Percentiles rank a stretch among this genome's conserved stretches.
Evolutionary conservation across 768 basidiomycete genomes (phyloP).

Genomic region (Ephemerocybe angulata): DNA sequence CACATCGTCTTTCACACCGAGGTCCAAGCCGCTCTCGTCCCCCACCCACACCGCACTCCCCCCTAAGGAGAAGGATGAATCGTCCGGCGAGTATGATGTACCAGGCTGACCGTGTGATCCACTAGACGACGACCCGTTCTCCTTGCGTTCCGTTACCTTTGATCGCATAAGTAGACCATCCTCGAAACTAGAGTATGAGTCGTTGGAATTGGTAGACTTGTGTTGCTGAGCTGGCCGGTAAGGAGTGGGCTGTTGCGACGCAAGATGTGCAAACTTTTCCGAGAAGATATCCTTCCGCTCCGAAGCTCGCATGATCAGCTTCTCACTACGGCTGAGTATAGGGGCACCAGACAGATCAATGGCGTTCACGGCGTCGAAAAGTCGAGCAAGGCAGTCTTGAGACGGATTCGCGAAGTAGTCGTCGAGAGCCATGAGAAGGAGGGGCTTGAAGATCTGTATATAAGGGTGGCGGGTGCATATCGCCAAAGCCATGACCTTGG

Average conservation of each 20-base stretch:
- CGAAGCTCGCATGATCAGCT: constrained; percentile 82
- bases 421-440: constrained; percentile 89
- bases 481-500: constrained; percentile 90
- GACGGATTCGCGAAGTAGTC: constrained; percentile 91
- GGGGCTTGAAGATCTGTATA: constrained; percentile 97
- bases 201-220: constrained; percentile 52
- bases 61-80: constrained; percentile 72
- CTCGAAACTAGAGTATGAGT: constrained; percentile 68
- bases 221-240: constrained; percentile 24
- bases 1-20: constrained; percentile 40
- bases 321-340: constrained; percentile 73
- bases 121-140: constrained; percentile 29
- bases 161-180: constrained; percentile 55
- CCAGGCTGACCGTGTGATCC: constrained; percentile 20
- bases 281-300: constrained; percentile 91
- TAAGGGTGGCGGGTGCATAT: constrained; percentile 92
- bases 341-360: constrained; percentile 86
- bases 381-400: constrained; percentile 81
- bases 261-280: constrained; percentile 64
- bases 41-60: constrained; percentile 85
- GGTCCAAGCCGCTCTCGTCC: constrained; percentile 59
- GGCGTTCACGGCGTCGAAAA: constrained; percentile 91
- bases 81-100: constrained; percentile 60
- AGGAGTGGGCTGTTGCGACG: constrained; percentile 24
- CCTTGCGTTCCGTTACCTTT: constrained; percentile 26